Conservation (phyloP, 345 rosid species). For the Citropsis articulata region DNA sequence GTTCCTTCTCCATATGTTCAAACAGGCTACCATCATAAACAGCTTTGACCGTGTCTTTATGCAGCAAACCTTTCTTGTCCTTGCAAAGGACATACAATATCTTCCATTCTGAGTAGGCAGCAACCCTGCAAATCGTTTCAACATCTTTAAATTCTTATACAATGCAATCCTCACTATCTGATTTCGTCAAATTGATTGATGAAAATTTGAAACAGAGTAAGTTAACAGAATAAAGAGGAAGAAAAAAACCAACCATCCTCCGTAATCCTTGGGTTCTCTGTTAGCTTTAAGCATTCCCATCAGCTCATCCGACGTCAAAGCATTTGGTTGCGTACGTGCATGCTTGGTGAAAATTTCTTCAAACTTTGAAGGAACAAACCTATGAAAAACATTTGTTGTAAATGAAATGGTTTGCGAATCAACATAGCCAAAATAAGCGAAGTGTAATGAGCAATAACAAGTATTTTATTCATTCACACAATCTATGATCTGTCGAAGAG, state of each 20-base stretch:
- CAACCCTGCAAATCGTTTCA: conserved; percentile 43
- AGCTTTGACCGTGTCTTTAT: conserved; percentile 53
- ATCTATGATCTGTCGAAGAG: neutral
- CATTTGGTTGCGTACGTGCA: conserved; percentile 37
- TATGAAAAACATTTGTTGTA: neutral
- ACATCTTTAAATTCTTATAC: neutral
- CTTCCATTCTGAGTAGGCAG: conserved; percentile 71
- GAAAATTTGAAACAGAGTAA: neutral
- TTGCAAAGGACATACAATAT: conserved; percentile 48
- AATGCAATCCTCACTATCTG: neutral
- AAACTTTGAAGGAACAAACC: conserved; percentile 67
- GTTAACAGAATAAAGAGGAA: neutral
- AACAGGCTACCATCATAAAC: conserved; percentile 86
- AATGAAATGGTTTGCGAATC: neutral
- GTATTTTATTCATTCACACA: neutral
- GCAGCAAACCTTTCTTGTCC: conserved; percentile 69
- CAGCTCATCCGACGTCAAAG: conserved; percentile 52
- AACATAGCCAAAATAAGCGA: neutral
- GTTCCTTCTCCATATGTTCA: conserved; percentile 54
- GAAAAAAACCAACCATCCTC: conserved; percentile 46
- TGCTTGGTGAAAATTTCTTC: conserved; percentile 69
- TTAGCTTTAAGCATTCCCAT: conserved; percentile 45
- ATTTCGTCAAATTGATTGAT: neutral
- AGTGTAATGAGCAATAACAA: neutral
- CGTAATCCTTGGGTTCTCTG: conserved; percentile 53